Percentiles rank a stretch among this genome's conserved stretches.
These are phyloP conservation scores for Blastobotrys buckinghamii DNA, from an alignment of 1,139 yeast genomes.

Conservation along the genomic window DNA sequence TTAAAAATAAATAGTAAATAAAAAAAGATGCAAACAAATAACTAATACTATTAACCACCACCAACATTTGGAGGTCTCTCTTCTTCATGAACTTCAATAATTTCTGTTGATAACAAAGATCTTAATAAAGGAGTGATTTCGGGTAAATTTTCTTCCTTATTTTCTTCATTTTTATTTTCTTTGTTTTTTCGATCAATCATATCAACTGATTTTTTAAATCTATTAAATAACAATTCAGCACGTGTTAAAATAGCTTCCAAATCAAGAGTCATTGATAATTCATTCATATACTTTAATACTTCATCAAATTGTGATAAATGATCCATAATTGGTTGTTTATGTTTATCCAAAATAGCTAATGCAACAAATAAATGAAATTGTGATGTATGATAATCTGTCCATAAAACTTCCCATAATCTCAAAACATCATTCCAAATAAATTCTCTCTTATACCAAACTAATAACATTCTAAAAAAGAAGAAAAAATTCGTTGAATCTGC, in stretches of 20 bases:
- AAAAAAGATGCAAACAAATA: background rate
- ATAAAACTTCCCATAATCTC: conserved; percentile 81
- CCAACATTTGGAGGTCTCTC: conserved; percentile 34
- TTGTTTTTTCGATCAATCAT: conserved; percentile 50
- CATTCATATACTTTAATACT: conserved; percentile 88
- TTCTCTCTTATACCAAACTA: conserved; percentile 95
- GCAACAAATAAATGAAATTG: conserved; percentile 88
- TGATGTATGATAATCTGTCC: conserved; percentile 80
- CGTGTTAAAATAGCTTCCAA: conserved; percentile 69
- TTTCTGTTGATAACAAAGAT: conserved; percentile 49
- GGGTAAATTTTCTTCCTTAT: conserved; percentile 17
- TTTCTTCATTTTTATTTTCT: conserved; percentile 16
- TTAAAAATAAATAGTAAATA: background rate
- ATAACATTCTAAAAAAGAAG: conserved; percentile 88
- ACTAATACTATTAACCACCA: conserved; percentile 29
- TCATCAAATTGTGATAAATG: conserved; percentile 80
- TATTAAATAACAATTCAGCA: conserved; percentile 73
- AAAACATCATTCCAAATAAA: conserved; percentile 74
- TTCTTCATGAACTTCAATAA: conserved; percentile 61
- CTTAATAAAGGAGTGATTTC: conserved; percentile 52
- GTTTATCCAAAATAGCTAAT: conserved; percentile 78
- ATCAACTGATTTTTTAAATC: conserved; percentile 72
- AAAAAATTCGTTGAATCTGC: conserved; percentile 89
- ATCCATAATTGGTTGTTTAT: conserved; percentile 70
- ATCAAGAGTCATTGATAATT: conserved; percentile 69